Evolutionary conservation across 257 asterid species (phyloP).

Genomic region (Capsicum rhomboideum): DNA sequence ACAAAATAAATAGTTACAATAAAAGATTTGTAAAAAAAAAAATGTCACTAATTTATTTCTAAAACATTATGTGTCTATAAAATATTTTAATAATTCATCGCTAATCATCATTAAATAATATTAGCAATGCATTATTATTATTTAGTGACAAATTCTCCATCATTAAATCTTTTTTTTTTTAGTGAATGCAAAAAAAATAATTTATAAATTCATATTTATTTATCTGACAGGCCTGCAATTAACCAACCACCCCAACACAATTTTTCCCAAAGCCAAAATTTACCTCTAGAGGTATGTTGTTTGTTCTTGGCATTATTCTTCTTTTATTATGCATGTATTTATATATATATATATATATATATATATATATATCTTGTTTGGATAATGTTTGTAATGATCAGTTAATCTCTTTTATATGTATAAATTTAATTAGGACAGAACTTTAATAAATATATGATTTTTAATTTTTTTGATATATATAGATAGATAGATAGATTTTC

Average conservation of each 20-base stretch:
- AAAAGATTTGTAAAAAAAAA: too few species aligned
- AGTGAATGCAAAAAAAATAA: background rate
- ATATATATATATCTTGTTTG: too few species aligned
- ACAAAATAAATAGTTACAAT: too few species aligned
- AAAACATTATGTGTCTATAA: background rate
- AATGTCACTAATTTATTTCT: too few species aligned
- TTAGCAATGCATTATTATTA: background rate
- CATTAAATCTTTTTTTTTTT: background rate
- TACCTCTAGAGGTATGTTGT: background rate
- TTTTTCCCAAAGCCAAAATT: background rate
- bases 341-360: too few species aligned
- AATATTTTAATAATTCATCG: background rate
- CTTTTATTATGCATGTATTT: background rate
- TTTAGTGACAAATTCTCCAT: background rate
- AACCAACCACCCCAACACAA: background rate
- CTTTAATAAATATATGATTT: too few species aligned
- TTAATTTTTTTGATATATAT: too few species aligned
- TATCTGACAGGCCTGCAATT: background rate
- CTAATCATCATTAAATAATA: background rate
- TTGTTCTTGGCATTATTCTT: background rate
- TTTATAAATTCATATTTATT: background rate
- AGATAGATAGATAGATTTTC: too few species aligned
- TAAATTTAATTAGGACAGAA: too few species aligned
- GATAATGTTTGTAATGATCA: too few species aligned
- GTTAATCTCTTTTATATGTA: too few species aligned